Base-by-base conservation (phyloP, 139 green algal species). In the Eudorina sp. region DNA sequence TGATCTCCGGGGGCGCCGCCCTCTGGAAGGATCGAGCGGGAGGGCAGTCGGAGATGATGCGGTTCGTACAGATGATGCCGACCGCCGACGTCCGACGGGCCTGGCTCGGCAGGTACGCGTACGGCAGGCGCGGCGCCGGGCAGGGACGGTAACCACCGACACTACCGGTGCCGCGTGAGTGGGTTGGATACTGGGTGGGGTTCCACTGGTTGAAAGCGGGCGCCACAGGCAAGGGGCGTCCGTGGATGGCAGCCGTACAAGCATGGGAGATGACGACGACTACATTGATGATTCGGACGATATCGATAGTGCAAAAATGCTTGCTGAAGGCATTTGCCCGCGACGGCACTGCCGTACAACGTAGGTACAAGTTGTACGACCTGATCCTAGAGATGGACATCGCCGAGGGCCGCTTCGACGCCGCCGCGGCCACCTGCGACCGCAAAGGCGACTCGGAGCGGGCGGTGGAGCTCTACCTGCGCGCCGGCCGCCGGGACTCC, bases 351-450 rank as follows among this genome's bases (percentile, higher is more conserved):
- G 51, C 51, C 16, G 51, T 58, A 58, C 51, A 58, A 25, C 51
- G 16, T 58, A 84, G 76, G 27, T 84, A 84, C 76, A 18, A 38
- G 21, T 11, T 84, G 53, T 84, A 53, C 36, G 76, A 84, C 51
- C 8, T 53, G 36, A 23, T 84, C 19, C 76, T 84, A 21, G 5
- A 53, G 6, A 23, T 84, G 53, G 76, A 84, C 53, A 40, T 84
- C 53, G 53, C 4, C 6, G 76, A 51, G 4, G 76, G 76, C 21
- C 76, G 76, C 36, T 70, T 41, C 76, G 53, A 72, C n/a, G 53
- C 0, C 8, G 76, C 53, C 21, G 53, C 76, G 1, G 21, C 23
- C 36, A 84, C 53, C 21, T 29, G 8, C 5, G 76, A 84, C 53
- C 53, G 76, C 34, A 53, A 40, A 9, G 53, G 53, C 53, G 53